These are phyloP conservation scores for Kingdonia uniflora DNA, from an alignment of 164 flowering plant genomes.

Conservation along the genomic window DNA sequence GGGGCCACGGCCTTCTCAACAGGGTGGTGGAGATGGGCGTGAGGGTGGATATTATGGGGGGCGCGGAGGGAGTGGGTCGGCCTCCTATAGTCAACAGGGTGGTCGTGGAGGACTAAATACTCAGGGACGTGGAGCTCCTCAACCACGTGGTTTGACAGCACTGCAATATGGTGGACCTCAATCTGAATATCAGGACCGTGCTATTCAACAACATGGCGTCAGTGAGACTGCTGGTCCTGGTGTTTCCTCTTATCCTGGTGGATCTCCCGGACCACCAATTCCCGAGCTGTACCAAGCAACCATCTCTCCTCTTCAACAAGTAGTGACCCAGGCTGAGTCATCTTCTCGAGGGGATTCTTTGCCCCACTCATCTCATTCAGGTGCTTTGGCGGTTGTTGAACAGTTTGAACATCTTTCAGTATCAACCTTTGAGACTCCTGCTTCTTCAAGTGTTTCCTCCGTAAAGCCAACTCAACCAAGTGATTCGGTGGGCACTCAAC, in stretches of 20 bases:
- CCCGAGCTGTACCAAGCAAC: constrained; percentile 95
- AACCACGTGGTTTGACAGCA: not conserved
- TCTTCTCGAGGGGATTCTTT: constrained; percentile 42
- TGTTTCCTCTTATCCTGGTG: constrained; percentile 29
- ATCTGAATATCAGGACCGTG: not conserved
- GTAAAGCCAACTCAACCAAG: constrained; percentile 28
- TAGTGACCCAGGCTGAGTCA: constrained; percentile 12
- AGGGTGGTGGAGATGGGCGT: constrained; percentile 16
- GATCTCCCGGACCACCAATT: constrained; percentile 31
- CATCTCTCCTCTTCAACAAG: constrained; percentile 32
- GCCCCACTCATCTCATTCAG: constrained; percentile 19
- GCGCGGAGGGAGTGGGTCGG: constrained; percentile 20
- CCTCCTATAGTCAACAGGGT: constrained; percentile 8
- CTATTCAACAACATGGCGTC: constrained; percentile 23
- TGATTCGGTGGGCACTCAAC: too few species aligned
- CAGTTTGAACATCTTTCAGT: constrained; percentile 37
- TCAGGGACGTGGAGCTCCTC: constrained; percentile 13
- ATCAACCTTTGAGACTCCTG: too few species aligned
- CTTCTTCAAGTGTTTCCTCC: constrained; percentile 19
- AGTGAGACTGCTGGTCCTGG: constrained; percentile 10
- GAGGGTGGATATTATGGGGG: not conserved
- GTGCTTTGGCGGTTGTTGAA: constrained; percentile 17
- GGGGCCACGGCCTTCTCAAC: constrained; percentile 18
- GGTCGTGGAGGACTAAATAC: constrained; percentile 9
- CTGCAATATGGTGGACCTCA: not conserved